Evolutionary conservation across 2,329 filamentous ascomycete species (phyloP), one percentile per base, ranked within the genome.

Genomic region (Chaetomiaceae sp.): DNA sequence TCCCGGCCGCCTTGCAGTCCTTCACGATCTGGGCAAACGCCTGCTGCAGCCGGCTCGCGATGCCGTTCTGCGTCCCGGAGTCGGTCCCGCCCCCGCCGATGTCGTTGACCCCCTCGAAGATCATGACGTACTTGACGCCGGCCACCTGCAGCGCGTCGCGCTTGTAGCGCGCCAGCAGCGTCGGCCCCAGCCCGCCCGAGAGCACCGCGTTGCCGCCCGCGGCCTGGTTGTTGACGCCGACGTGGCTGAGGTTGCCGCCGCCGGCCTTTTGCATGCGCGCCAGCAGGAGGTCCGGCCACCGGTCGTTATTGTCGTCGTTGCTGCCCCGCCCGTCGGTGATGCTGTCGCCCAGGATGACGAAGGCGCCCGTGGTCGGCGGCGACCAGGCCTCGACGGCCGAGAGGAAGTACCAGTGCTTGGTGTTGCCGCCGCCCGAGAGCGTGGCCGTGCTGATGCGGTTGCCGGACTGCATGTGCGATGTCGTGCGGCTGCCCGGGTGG

Each of bases 101-200:
- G 61, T 87, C 84, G 62, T 87, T 86, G 25, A 87, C 82, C 18
- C 84, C 84, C 65, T 85, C 81, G 64, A 86, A 87, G 33, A 87
- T 73, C 69, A 87, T 75, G 20, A 78, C 78, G 61, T 84, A 86
- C 59, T 73, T 73, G 2, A 82, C 76, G 4, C 79, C 79, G 0
- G 77, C 72, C 29, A 81, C 78, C 0, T 76, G 66, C 2, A 87
- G 72, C 2, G 85, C 77, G 62, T 87, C 84, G n/a, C 84, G 76
- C 62, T 84, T 77, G 56, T 86, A 76, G 4, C 84, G 78, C 36
- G 75, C 71, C 29, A 85, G 68, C 0, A 80, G 75, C 33, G 79
- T 81, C 2, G 84, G 84, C 0, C 85, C 84, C 0, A 85, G 72
- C 0, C 84, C 80, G 47, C 84, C 82, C 9, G 70, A 68, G 1